Evolutionary conservation across 768 basidiomycete species (phyloP).

Genomic region (Russula compacta): DNA sequence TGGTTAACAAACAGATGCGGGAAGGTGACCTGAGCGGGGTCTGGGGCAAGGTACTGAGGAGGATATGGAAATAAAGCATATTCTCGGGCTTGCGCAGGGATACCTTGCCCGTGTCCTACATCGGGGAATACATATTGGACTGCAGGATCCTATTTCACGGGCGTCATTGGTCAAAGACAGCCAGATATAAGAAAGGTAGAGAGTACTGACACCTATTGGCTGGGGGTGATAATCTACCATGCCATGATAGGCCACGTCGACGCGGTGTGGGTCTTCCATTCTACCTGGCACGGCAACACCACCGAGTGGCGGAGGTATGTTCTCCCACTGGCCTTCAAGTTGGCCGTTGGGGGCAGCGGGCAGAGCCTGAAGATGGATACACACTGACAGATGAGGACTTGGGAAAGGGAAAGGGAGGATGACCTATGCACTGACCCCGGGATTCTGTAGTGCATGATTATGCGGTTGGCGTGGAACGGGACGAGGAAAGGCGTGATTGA

Average conservation of each 20-base stretch:
- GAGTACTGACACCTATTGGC: background rate
- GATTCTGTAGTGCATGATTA: background rate
- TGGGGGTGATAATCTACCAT: background rate
- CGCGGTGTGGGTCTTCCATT: background rate
- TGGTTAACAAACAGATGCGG: background rate
- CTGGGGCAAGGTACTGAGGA: background rate
- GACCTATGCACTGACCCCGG: background rate
- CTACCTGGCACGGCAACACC: background rate
- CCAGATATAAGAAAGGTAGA: too few species aligned
- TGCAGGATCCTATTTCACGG: background rate
- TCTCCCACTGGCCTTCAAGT: background rate
- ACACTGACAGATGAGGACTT: background rate
- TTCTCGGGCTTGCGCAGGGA: background rate
- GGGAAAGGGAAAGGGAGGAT: too few species aligned
- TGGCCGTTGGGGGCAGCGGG: background rate
- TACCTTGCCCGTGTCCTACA: background rate
- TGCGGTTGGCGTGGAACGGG: background rate
- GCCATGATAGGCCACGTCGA: background rate
- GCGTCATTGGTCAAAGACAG: background rate
- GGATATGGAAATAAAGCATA: background rate
- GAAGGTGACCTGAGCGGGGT: background rate
- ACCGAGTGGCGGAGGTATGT: background rate
- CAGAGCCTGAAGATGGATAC: background rate
- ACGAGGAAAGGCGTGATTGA: background rate
- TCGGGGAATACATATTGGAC: background rate